A percentile compares a stretch with the other conserved stretches of the same genome.
Conservation (phyloP, 202 grass and related monocot species). For the Cymbopogon flexuosus region DNA sequence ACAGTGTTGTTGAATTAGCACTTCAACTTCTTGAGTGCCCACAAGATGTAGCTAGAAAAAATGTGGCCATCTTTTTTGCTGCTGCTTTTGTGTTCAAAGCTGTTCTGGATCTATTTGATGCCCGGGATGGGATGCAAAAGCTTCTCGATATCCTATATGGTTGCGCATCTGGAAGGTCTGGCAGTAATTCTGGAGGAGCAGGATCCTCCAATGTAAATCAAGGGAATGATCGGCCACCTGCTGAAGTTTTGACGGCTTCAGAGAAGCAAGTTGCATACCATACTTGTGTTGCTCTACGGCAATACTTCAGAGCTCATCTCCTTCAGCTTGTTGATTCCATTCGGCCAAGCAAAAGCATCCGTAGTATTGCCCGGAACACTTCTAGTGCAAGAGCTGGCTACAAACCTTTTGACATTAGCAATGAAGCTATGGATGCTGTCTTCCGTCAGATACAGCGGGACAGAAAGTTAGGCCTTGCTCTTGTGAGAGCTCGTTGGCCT, state of each 20-base stretch:
- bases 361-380: slow-evolving; percentile 65
- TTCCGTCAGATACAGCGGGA: slow-evolving; percentile 92
- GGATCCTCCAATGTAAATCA: slow-evolving; percentile 57
- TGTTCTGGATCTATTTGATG: slow-evolving; percentile 86
- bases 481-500: slow-evolving; percentile 77
- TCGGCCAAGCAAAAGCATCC: slow-evolving; percentile 77
- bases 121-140: slow-evolving; percentile 77
- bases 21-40: slow-evolving; percentile 83
- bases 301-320: slow-evolving; percentile 92
- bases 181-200: slow-evolving; percentile 52
- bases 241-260: slow-evolving; percentile 68
- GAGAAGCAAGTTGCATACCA: slow-evolving; percentile 98
- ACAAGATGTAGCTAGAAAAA: slow-evolving; percentile 88
- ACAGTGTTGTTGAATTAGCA: slow-evolving; percentile 80
- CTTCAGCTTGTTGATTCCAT: slow-evolving; percentile 89
- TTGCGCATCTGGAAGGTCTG: slow-evolving; percentile 74
- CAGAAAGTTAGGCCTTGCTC: slow-evolving; percentile 83
- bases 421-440: slow-evolving; percentile 87
- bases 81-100: slow-evolving; percentile 97
- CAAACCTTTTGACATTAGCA: slow-evolving; percentile 90
- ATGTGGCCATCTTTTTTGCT: slow-evolving; percentile 78
- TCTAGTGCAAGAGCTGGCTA: slow-evolving; percentile 74
- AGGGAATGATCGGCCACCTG: slow-evolving; percentile 50
- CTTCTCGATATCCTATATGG: slow-evolving; percentile 73
- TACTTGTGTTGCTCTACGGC: slow-evolving; percentile 82